A percentile compares a stretch with the other conserved stretches of the same genome.
Evolutionary conservation across 805 yeast genomes (phyloP).

Genomic region (Maudiozyma saulgeensis): DNA sequence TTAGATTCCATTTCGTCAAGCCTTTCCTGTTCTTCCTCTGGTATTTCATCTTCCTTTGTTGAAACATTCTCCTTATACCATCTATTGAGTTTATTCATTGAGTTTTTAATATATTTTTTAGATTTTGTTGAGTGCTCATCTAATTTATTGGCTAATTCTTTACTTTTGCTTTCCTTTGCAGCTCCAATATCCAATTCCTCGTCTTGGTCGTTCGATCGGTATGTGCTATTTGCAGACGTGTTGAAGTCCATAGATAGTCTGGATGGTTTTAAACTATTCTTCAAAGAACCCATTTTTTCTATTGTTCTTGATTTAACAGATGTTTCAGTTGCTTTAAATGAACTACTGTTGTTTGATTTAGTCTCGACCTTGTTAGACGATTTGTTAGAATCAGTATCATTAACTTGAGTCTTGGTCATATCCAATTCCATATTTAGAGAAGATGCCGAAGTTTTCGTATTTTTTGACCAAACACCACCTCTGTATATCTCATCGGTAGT

Average conservation of each 20-base stretch:
- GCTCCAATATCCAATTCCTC: not conserved
- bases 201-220: not conserved
- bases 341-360: not conserved
- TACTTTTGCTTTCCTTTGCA: constrained; percentile 6
- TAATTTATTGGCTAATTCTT: constrained; percentile 2
- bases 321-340: not conserved
- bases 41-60: not conserved
- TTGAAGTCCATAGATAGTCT: not conserved
- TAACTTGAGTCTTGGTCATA: not conserved
- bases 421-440: not conserved
- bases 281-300: not conserved
- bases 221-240: not conserved
- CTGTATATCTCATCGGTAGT: constrained; percentile 65
- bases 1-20: constrained; percentile 2
- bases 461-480: constrained; percentile 81
- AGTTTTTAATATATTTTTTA: constrained; percentile 33
- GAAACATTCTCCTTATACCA: constrained; percentile 44
- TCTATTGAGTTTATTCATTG: constrained; percentile 53
- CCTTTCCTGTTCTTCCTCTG: not conserved
- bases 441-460: not conserved
- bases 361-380: not conserved
- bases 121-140: constrained; percentile 19
- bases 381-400: not conserved
- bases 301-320: not conserved
- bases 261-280: not conserved